Conservation (phyloP, 1,139 yeast species). For the Candida sp. region DNA sequence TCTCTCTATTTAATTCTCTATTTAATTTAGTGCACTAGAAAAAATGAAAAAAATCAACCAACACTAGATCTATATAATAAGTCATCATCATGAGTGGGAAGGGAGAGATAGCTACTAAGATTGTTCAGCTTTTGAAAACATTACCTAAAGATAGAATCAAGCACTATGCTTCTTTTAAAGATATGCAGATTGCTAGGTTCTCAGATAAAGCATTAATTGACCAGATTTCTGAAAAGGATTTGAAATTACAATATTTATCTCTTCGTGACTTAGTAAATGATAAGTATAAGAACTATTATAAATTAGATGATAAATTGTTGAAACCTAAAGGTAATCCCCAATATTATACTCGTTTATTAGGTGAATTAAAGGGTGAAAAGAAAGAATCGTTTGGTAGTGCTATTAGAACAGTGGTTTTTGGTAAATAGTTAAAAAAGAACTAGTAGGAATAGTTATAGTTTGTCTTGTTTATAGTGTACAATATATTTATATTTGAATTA, state of each 20-base stretch:
- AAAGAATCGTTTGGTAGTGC: slow-evolving; percentile 67
- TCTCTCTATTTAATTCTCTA: too few relatives aligned
- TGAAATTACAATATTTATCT: slow-evolving; percentile 59
- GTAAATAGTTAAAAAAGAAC: slow-evolving; percentile 38
- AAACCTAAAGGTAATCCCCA: slow-evolving; percentile 81
- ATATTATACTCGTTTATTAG: slow-evolving; percentile 68
- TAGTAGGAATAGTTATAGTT: not conserved
- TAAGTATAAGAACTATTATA: slow-evolving; percentile 61
- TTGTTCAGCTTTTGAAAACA: slow-evolving; percentile 37
- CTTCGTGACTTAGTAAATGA: slow-evolving; percentile 57
- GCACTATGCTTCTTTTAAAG: slow-evolving; percentile 68
- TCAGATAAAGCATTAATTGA: slow-evolving; percentile 20
- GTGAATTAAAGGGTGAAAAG: slow-evolving; percentile 71
- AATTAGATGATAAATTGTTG: slow-evolving; percentile 61
- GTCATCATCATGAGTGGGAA: slow-evolving; percentile 10
- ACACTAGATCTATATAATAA: not conserved
- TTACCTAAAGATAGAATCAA: slow-evolving; percentile 64
- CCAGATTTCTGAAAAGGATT: slow-evolving; percentile 41
- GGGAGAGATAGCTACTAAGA: slow-evolving; percentile 30
- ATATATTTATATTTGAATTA: too few relatives aligned
- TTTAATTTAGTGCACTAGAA: too few relatives aligned
- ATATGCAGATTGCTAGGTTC: slow-evolving; percentile 56
- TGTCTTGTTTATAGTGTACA: not conserved
- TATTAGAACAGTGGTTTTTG: slow-evolving; percentile 64
- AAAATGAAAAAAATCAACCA: not conserved